Conservation (phyloP, 257 asterid genomes). For the Plantago major region DNA sequence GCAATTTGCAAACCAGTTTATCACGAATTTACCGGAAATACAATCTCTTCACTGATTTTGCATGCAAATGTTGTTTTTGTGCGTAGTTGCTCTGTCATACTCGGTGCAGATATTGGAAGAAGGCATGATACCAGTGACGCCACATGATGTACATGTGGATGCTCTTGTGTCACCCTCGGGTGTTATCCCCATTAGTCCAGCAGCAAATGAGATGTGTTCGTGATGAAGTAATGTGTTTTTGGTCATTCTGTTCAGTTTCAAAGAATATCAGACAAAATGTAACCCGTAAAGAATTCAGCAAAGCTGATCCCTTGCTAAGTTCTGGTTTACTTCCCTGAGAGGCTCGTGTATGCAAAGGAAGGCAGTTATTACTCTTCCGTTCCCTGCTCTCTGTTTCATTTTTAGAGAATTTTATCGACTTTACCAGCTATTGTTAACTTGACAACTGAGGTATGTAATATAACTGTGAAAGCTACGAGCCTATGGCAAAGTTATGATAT, state of each 20-base stretch:
- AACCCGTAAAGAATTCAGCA: too few species aligned
- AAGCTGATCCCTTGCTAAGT: too few species aligned
- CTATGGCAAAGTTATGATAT: too few species aligned
- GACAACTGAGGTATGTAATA: too few species aligned
- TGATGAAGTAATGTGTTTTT: slow-evolving; percentile 14
- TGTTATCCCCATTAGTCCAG: slow-evolving; percentile 58
- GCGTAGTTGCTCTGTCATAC: slow-evolving; percentile 74
- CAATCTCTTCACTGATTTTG: slow-evolving; percentile 3
- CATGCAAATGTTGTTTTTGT: not conserved
- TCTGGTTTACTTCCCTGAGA: too few species aligned
- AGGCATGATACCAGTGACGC: slow-evolving; percentile 69
- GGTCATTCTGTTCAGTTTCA: not conserved
- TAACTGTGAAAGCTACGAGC: too few species aligned
- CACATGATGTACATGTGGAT: slow-evolving; percentile 64
- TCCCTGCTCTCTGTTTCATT: too few species aligned
- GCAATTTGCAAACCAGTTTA: not conserved
- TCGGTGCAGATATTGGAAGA: slow-evolving; percentile 76
- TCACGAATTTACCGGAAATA: not conserved
- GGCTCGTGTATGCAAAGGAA: too few species aligned
- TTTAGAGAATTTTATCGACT: too few species aligned
- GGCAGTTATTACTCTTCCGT: too few species aligned
- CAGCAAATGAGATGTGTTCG: slow-evolving; percentile 34
- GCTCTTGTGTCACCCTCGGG: slow-evolving; percentile 78
- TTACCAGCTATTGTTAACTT: too few species aligned
- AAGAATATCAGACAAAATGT: too few species aligned